These are phyloP conservation scores for Bipolaris zeicola DNA, from an alignment of 2,329 filamentous ascomycete species.

Conservation along the genomic window DNA sequence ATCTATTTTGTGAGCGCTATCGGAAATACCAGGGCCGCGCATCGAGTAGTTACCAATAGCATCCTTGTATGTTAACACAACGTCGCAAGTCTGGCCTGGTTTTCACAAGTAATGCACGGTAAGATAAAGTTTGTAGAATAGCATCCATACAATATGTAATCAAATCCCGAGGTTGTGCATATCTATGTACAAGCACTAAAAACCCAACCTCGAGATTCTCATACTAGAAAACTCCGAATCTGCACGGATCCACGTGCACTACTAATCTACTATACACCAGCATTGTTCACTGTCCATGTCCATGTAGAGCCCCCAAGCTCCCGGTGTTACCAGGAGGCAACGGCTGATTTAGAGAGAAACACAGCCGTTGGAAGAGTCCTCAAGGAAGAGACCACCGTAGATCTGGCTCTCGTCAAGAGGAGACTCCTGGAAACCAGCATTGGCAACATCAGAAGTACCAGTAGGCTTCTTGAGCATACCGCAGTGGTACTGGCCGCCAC, in stretches of 20 bases:
- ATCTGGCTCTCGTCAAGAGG: conserved; percentile 49
- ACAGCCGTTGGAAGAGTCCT: conserved; percentile 45
- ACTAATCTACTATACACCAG: neutral
- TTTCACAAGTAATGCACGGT: no score
- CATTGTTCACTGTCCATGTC: neutral
- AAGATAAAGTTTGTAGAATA: neutral
- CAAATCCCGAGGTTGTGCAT: neutral
- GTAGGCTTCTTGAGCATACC: conserved; percentile 67
- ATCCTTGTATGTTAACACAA: neutral
- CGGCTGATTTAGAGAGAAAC: conserved; percentile 32
- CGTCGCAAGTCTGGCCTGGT: neutral
- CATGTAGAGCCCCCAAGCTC: neutral
- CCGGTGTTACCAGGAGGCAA: neutral
- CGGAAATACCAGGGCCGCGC: neutral
- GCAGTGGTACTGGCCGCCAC: conserved; percentile 66
- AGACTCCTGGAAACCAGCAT: conserved; percentile 42
- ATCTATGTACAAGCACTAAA: neutral
- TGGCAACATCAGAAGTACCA: conserved; percentile 49
- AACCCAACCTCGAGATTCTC: neutral
- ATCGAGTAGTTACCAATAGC: neutral
- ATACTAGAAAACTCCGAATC: neutral
- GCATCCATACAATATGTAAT: neutral
- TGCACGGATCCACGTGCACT: neutral
- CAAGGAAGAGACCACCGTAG: conserved; percentile 48
- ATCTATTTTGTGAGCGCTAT: no score